Evolutionary conservation across 257 asterid species (phyloP), one percentile per base, ranked within the genome.

Genomic region (Handroanthus guayacan): DNA sequence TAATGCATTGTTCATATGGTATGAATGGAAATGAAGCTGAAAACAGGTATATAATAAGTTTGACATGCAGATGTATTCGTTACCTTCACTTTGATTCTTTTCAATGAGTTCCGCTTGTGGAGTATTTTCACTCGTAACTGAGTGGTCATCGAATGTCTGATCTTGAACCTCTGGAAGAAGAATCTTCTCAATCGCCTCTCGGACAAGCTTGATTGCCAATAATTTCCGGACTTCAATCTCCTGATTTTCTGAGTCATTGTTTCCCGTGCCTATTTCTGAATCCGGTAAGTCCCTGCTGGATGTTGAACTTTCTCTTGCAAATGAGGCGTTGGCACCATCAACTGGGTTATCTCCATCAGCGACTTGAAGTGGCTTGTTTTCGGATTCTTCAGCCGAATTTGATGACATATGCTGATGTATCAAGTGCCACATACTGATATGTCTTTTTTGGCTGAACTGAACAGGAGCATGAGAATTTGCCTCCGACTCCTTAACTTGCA

Each of bases 161-260:
- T 94, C 99, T 72, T 92, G 97, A 79, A 95, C 89, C 76, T 93
- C 98, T 6, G 99, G 97, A 67, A 95, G 96, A 76, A 95, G 99
- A 84, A 95, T 89, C 88, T 88, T 95, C 89, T 95, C 99, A 31
- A 95, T 88, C 7, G 98, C 98, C 82, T 95, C 97, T 45, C 97
- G 84, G 5, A 95, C 99, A 44, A 95, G 89, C 91, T 91, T 91
- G 80, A 93, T 86, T 0, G 98, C 97, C 18, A 86, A 83, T 70
- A 91, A 62, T 72, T 95, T 95, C 17, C 91, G 90, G 44, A 80
- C 43, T 80, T 91, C 97, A 25, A 86, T 75, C 25, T 90, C 99
- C 85, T 78, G 88, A 69, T 72, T 83, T 38, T 79, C 89, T 3
- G 86, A 60, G n/a, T 88, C 91, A 56, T 74, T 75, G 8, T 70